Conservation (phyloP, 2,329 filamentous ascomycete species). For the Colletotrichum cereale region DNA sequence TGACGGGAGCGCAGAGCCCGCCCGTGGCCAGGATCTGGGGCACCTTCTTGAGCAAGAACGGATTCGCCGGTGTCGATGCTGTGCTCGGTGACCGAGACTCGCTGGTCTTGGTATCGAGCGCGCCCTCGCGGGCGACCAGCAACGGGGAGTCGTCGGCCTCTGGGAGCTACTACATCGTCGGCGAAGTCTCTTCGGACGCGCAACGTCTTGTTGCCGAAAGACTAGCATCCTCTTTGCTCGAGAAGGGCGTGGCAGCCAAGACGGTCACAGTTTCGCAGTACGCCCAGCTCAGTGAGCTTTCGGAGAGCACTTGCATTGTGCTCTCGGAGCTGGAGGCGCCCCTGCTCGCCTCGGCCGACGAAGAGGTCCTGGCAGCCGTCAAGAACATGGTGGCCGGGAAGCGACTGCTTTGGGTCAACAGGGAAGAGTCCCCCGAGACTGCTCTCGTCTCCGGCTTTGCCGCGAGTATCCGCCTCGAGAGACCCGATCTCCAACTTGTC, state of each 20-base stretch:
- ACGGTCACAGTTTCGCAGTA: neutral
- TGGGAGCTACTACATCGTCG: neutral
- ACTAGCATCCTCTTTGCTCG: neutral
- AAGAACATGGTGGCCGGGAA: slow-evolving; percentile 23
- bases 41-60: neutral
- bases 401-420: slow-evolving; percentile 27
- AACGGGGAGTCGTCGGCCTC: neutral
- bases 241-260: neutral
- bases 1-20: neutral
- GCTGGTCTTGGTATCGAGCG: too few relatives aligned
- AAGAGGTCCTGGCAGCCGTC: neutral
- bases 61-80: neutral
- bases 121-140: neutral
- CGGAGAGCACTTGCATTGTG: neutral
- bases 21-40: neutral
- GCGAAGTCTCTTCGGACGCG: neutral
- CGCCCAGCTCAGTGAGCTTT: neutral
- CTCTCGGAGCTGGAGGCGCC: neutral
- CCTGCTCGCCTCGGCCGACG: neutral
- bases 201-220: neutral
- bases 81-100: too few relatives aligned
- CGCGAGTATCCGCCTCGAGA: slow-evolving; percentile 6
- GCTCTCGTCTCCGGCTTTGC: slow-evolving; percentile 31
- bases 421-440: slow-evolving; percentile 14
- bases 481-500: neutral